A percentile compares a stretch with the other conserved stretches of the same genome.
phyloP scores from a whole-genome alignment of 108 stramenopile species.

The Skeletonema menzelii region DNA sequence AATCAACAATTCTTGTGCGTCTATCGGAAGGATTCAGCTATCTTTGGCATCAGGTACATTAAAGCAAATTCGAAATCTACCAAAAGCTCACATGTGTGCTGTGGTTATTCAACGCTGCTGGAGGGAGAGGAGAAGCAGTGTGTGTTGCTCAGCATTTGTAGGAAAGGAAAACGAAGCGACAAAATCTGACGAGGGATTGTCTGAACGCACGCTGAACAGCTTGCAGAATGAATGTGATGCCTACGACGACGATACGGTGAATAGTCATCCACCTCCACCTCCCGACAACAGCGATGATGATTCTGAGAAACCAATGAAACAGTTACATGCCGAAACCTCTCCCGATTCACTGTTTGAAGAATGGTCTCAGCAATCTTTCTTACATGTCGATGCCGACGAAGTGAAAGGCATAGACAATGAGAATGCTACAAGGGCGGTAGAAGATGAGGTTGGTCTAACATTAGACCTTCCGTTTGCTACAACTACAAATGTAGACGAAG shows the following conservation, averaged over 20 bases:
- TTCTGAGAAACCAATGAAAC: not conserved
- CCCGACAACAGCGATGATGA: not conserved
- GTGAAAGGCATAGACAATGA: not conserved
- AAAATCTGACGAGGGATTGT: not conserved
- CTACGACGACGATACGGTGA: not conserved
- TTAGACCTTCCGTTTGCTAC: not conserved
- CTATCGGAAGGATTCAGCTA: constrained; percentile 32
- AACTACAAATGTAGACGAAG: not conserved
- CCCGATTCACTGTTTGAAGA: constrained; percentile 45
- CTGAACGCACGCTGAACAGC: not conserved
- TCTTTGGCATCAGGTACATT: constrained; percentile 19
- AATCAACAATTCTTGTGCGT: not conserved
- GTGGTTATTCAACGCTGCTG: constrained; percentile 22
- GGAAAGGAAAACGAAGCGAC: not conserved
- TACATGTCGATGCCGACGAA: not conserved
- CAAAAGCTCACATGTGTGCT: not conserved
- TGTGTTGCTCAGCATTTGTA: not conserved
- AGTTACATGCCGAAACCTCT: constrained; percentile 10
- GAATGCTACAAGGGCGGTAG: not conserved
- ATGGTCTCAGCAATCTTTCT: constrained; percentile 29
- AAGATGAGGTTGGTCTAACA: not conserved
- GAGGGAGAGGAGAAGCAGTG: not conserved
- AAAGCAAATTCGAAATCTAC: constrained; percentile 9
- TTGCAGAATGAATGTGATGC: not conserved
- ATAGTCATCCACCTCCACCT: not conserved